Evolutionary conservation across 495 filamentous ascomycete species (phyloP).

Genomic region (Acidomyces sp.): DNA sequence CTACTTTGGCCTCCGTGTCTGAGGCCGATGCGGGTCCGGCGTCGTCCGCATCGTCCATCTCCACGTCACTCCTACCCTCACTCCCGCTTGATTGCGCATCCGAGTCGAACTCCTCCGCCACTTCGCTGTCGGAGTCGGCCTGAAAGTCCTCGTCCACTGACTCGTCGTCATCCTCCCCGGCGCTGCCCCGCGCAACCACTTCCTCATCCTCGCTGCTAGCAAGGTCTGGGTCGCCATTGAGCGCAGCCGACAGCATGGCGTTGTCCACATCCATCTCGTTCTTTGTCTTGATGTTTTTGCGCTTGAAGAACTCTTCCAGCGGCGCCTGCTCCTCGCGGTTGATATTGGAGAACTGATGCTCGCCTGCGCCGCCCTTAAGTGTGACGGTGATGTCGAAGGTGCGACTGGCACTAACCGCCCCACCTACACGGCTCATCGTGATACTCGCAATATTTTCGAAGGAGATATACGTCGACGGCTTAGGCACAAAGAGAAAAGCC

Average conservation of each 20-base stretch:
- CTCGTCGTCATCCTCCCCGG: constrained; percentile 90
- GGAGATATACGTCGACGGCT: constrained; percentile 90
- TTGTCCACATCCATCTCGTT: constrained; percentile 79
- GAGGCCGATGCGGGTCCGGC: constrained; percentile 33
- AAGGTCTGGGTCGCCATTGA: constrained; percentile 57
- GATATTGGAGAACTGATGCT: constrained; percentile 97
- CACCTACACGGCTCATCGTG: constrained; percentile 90
- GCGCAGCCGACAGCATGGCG: constrained; percentile 63
- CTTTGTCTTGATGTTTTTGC: constrained; percentile 85
- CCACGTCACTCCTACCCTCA: constrained; percentile 51
- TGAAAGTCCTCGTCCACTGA: constrained; percentile 86
- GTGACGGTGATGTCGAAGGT: constrained; percentile 95
- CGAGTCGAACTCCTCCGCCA: constrained; percentile 91
- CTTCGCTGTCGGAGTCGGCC: constrained; percentile 79
- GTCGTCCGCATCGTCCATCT: constrained; percentile 47
- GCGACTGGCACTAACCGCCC: constrained; percentile 80
- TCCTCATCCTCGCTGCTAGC: constrained; percentile 81
- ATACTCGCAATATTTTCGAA: constrained; percentile 81
- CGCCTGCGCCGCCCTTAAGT: constrained; percentile 61
- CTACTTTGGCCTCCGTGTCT: constrained; percentile 38
- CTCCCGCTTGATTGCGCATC: constrained; percentile 75
- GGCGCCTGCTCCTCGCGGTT: constrained; percentile 96
- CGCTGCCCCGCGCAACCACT: constrained; percentile 68
- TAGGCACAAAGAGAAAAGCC: constrained; percentile 97
- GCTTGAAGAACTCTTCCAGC: constrained; percentile 89